Base-by-base conservation (phyloP, 495 filamentous ascomycete genomes). In the Barbatosphaeria neglecta region DNA sequence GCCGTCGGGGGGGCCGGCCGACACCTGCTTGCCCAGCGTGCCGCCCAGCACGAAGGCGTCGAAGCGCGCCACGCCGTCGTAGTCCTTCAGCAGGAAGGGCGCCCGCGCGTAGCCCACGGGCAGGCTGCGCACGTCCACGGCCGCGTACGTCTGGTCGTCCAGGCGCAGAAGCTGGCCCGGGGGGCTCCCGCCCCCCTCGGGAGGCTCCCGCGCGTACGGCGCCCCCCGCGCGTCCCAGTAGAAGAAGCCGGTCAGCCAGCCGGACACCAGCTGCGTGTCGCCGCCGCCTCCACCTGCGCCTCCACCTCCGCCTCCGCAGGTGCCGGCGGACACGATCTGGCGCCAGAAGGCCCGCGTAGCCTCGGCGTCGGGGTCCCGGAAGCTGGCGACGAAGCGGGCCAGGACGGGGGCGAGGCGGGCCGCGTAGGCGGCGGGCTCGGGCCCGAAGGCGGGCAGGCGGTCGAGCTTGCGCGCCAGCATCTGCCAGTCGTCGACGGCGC, bases 241-340 rank as follows among this genome's bases (percentile, higher is more conserved):
- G 37, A 61, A 63, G 56, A 76, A 76, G 0, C 62, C 73, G 0
- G 67, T 66, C 45, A 74, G 62, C 72, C 70, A 75, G 13, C 73
- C 72, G 0, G 58, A 64, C 3, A 68, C 43, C 38, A 53, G 55
- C 1, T 45, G 18, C 1, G 62, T 49, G 0, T 62, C 58, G 23
- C 55, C 63, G 2, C 63, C 64, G 17, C 46, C 51, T n/a, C n/a
- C n/a, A n/a, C n/a, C n/a, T n/a, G n/a, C n/a, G n/a, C n/a, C n/a
- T n/a, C n/a, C 58, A 22, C 55, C 63, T 1, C 63, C 64, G 17
- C 46, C 51, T 6, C 44, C 23, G 1, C 2, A 33, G 2, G 18
- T 37, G 10, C 19, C 17, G 11, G 51, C 55, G 20, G 48, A 43
- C 10, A 57, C 67, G 38, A 69, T 66, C 6, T 38, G 35, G 18